Percentiles rank a stretch among this genome's conserved stretches.
Evolutionary conservation across 306 rosid genomes (phyloP).

Genomic region (Styphnolobium japonicum): DNA sequence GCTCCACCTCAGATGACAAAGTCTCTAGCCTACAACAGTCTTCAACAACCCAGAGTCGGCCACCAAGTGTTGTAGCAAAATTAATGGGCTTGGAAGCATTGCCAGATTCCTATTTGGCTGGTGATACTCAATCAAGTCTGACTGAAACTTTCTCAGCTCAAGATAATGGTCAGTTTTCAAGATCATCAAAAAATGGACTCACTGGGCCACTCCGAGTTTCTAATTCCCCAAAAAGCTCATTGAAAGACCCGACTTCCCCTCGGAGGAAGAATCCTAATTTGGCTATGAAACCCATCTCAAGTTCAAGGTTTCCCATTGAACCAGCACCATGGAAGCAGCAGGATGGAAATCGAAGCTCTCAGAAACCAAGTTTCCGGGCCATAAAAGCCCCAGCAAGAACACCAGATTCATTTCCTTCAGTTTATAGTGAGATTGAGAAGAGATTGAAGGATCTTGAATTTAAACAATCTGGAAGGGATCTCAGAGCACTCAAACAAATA

Average conservation of each 20-base stretch:
- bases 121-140: slow-evolving; percentile 37
- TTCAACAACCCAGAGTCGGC: slow-evolving; percentile 52
- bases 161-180: slow-evolving; percentile 35
- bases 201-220: slow-evolving; percentile 47
- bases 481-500: slow-evolving; percentile 84
- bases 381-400: slow-evolving; percentile 45
- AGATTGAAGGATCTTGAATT: slow-evolving; percentile 77
- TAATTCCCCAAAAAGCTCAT: slow-evolving; percentile 43
- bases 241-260: slow-evolving; percentile 66
- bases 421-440: slow-evolving; percentile 81
- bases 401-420: slow-evolving; percentile 56
- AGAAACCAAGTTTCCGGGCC: slow-evolving; percentile 39
- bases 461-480: slow-evolving; percentile 86
- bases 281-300: slow-evolving; percentile 70
- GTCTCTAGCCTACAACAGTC: slow-evolving; percentile 34
- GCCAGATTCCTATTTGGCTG: slow-evolving; percentile 49
- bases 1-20: slow-evolving; percentile 42
- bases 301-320: slow-evolving; percentile 78
- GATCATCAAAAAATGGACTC: slow-evolving; percentile 40
- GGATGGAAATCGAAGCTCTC: slow-evolving; percentile 58
- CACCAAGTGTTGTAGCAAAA: slow-evolving; percentile 83
- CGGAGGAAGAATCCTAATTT: slow-evolving; percentile 55
- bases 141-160: slow-evolving; percentile 28
- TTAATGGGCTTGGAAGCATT: slow-evolving; percentile 93
- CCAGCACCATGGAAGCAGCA: slow-evolving; percentile 87